Conservation (phyloP, 73 alveolate species). For the Stentor coeruleus region DNA sequence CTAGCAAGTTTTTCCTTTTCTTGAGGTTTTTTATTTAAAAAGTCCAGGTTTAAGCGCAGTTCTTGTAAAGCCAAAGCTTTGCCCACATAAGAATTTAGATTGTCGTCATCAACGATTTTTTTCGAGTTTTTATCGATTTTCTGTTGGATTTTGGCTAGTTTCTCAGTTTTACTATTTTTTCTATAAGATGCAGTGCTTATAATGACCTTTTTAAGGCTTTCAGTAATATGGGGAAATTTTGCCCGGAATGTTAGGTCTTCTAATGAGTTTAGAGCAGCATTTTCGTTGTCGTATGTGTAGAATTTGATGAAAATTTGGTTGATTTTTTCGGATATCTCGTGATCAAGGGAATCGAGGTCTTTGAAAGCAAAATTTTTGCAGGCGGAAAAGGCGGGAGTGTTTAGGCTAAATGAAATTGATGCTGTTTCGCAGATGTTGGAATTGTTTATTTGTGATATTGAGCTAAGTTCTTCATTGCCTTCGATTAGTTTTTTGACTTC, state of each 20-base stretch:
- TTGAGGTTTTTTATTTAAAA: too few species aligned
- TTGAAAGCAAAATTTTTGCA: background rate
- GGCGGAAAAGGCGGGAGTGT: constrained; percentile 10
- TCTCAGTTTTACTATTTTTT: background rate
- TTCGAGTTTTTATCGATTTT: too few species aligned
- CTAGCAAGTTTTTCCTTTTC: background rate
- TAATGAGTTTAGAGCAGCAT: background rate
- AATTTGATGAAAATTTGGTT: background rate
- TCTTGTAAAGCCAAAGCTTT: background rate
- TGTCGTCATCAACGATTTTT: too few species aligned
- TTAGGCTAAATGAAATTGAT: background rate
- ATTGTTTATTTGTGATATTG: too few species aligned
- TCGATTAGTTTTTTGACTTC: too few species aligned
- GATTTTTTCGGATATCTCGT: background rate
- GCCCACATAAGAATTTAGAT: background rate
- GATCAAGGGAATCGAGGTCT: background rate
- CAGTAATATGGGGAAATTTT: background rate
- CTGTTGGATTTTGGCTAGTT: too few species aligned
- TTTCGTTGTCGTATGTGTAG: background rate
- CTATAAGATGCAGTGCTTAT: background rate
- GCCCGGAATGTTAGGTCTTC: background rate
- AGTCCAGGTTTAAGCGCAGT: background rate
- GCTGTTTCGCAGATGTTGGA: too few species aligned
- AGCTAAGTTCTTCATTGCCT: too few species aligned
- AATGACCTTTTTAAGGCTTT: background rate